Percentiles rank a stretch among this genome's conserved stretches.
Conservation (phyloP, 306 rosid species). For the Sicyos edulis region DNA sequence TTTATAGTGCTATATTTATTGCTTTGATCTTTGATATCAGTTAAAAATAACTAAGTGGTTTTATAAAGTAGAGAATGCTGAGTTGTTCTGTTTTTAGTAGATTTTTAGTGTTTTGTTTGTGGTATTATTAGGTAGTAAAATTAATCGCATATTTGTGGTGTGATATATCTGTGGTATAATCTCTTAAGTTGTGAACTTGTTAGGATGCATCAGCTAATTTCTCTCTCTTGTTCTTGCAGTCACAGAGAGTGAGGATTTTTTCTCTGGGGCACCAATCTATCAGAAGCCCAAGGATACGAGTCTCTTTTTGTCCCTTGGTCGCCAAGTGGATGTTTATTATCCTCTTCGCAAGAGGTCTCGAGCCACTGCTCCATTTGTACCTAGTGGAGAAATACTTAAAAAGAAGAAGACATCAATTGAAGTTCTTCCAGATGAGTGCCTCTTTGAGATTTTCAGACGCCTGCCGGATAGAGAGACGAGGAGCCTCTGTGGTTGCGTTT, state of each 20-base stretch:
- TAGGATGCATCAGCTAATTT: constrained; percentile 3
- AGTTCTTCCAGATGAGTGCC: constrained; percentile 83
- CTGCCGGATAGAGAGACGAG: constrained; percentile 71
- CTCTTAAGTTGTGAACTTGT: background rate
- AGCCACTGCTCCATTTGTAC: constrained; percentile 41
- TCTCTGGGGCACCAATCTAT: constrained; percentile 57
- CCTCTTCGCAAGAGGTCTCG: constrained; percentile 78
- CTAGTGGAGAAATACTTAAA: constrained; percentile 47
- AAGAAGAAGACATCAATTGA: constrained; percentile 64
- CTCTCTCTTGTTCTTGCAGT: constrained; percentile 22
- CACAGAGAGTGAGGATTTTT: constrained; percentile 76
- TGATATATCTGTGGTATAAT: background rate
- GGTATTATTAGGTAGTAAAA: background rate
- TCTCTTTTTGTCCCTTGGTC: constrained; percentile 71
- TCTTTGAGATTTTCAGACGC: constrained; percentile 84
- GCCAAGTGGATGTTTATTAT: constrained; percentile 45
- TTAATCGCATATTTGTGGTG: background rate
- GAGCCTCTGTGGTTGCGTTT: constrained; percentile 64
- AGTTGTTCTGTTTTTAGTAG: background rate
- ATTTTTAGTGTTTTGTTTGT: background rate
- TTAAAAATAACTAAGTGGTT: background rate
- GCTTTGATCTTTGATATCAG: background rate
- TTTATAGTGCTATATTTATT: background rate
- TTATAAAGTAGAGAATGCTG: background rate
- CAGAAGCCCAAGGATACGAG: constrained; percentile 68